Evolutionary conservation across 495 filamentous ascomycete genomes (phyloP).

Genomic region (Astrocystis sublimbata): DNA sequence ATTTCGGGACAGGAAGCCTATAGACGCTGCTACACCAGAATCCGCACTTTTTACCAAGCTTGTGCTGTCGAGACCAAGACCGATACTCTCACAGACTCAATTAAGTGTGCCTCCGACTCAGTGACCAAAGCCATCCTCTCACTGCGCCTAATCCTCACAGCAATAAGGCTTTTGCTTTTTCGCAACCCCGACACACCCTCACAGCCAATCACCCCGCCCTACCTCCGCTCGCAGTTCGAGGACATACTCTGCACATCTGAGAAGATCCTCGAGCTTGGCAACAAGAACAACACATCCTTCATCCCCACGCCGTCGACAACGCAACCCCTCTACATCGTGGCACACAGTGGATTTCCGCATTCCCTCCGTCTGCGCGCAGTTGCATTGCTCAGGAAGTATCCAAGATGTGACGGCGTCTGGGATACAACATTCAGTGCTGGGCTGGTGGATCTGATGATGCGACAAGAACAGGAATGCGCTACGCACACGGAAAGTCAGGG

Average conservation of each 20-base stretch:
- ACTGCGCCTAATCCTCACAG: background rate
- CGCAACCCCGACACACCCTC: background rate
- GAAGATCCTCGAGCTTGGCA: background rate
- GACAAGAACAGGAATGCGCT: background rate
- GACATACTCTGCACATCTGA: background rate
- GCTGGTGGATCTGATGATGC: background rate
- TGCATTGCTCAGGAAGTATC: background rate
- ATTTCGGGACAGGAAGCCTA: background rate
- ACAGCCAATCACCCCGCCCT: background rate
- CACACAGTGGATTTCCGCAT: background rate
- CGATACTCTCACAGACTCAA: background rate
- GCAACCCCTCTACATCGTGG: background rate
- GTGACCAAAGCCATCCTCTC: background rate
- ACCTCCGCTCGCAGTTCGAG: background rate
- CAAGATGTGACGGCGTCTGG: background rate
- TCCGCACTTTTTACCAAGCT: background rate
- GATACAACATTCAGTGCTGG: background rate
- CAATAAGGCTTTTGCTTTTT: background rate
- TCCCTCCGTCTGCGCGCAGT: background rate
- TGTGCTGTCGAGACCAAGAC: background rate
- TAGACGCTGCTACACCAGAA: background rate
- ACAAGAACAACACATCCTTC: background rate
- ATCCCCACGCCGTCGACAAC: background rate
- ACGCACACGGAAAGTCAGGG: background rate
- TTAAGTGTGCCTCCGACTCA: background rate